Conservation (phyloP, 129 eudicot species). For the Dittrichia graveolens region DNA sequence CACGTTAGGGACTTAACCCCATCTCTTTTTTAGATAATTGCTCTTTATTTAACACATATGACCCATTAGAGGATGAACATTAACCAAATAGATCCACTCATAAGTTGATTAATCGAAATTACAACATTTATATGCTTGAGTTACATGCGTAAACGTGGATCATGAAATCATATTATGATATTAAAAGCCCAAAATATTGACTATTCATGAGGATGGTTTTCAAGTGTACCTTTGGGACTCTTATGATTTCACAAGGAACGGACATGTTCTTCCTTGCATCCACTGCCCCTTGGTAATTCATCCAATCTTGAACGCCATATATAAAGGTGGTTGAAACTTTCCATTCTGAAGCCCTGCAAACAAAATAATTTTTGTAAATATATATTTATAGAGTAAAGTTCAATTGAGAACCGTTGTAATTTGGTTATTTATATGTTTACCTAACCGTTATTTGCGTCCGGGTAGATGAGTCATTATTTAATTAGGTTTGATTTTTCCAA, state of each 20-base stretch:
- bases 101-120: too few species aligned
- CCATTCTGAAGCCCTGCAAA: constrained; percentile 84
- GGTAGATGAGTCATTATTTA: too few species aligned
- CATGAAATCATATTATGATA: not conserved
- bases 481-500: too few species aligned
- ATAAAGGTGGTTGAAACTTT: constrained; percentile 94
- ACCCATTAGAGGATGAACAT: too few species aligned
- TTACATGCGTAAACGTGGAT: not conserved
- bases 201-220: not conserved
- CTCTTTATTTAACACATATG: too few species aligned
- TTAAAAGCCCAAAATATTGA: not conserved
- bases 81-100: too few species aligned
- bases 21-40: too few species aligned
- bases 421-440: too few species aligned
- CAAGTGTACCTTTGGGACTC: constrained; percentile 78
- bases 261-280: constrained; percentile 82
- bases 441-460: too few species aligned
- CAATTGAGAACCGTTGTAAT: not conserved
- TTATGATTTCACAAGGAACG: constrained; percentile 82
- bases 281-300: constrained; percentile 83
- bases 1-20: too few species aligned
- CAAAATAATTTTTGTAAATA: not conserved
- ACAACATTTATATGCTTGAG: not conserved
- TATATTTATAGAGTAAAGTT: not conserved
- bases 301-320: constrained; percentile 89